These are phyloP conservation scores for Bolboschoenus planiculmis DNA, from an alignment of 176 grass and related monocot species.

Conservation along the genomic window DNA sequence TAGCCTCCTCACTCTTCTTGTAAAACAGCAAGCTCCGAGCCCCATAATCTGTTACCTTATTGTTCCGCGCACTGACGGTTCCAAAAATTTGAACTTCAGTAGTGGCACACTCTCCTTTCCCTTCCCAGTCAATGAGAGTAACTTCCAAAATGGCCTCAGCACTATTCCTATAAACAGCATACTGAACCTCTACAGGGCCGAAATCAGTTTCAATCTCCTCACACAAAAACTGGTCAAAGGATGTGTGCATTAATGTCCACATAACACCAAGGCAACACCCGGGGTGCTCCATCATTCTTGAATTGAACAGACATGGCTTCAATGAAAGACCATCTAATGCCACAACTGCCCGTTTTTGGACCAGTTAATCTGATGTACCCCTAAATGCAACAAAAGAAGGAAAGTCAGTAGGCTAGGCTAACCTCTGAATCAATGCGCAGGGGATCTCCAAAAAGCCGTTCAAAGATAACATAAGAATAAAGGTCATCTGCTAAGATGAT, in stretches of 20 bases:
- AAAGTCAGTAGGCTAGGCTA: too few species aligned
- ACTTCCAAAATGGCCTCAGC: conserved; percentile 4
- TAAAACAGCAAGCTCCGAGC: neutral
- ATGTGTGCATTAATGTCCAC: neutral
- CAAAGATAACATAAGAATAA: neutral
- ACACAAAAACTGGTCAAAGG: neutral
- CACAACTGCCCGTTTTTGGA: neutral
- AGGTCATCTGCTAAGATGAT: neutral
- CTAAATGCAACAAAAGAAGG: neutral
- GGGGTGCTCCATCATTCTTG: neutral
- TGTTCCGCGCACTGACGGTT: neutral
- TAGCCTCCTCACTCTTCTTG: neutral
- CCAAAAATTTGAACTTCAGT: neutral
- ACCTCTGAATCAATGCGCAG: neutral
- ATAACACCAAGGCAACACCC: neutral
- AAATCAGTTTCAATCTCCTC: neutral
- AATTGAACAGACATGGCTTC: neutral
- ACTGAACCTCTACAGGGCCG: neutral
- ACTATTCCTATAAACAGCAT: neutral
- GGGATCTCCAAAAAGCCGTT: conserved; percentile 2
- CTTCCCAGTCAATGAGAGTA: neutral
- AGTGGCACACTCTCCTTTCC: neutral
- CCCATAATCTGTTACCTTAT: neutral
- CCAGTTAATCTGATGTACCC: neutral
- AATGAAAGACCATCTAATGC: neutral